phyloP scores from a whole-genome alignment of 768 basidiomycete genomes.

The Pisolithus tinctorius region DNA sequence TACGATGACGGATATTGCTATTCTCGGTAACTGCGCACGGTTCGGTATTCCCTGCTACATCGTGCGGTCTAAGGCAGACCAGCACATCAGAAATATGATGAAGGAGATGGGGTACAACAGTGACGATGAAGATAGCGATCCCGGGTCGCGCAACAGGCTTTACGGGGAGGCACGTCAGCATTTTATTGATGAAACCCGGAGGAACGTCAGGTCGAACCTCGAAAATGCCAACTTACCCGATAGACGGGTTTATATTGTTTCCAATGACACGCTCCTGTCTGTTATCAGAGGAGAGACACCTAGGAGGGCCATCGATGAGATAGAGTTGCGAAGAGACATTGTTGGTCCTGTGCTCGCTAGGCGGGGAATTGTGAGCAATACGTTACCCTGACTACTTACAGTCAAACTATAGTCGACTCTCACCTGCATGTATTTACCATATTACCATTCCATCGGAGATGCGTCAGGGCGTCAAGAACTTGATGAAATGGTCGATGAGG shows the following conservation, averaged over 20 bases:
- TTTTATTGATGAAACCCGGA: constrained; percentile 8
- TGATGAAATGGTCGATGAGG: constrained; percentile 1
- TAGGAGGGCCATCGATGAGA: constrained; percentile 5
- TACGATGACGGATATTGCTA: constrained; percentile 27
- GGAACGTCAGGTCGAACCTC: constrained; percentile 4
- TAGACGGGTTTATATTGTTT: constrained; percentile 8
- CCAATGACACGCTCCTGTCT: constrained; percentile 5
- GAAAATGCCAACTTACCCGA: constrained; percentile 4
- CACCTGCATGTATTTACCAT: no score
- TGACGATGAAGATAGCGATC: constrained; percentile 11
- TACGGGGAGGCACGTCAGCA: not conserved
- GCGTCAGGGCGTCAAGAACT: constrained; percentile 5
- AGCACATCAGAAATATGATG: constrained; percentile 22
- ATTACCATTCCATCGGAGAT: not conserved
- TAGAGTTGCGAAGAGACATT: constrained; percentile 6
- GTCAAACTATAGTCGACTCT: no score
- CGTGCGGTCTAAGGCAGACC: constrained; percentile 28
- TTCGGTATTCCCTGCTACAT: constrained; percentile 29
- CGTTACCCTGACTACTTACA: no score
- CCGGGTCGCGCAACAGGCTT: no score
- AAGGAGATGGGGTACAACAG: constrained; percentile 15
- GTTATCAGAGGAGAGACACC: constrained; percentile 1
- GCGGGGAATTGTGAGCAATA: not conserved
- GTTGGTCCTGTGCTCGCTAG: constrained; percentile 3
- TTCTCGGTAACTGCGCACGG: constrained; percentile 23